A percentile compares a stretch with the other conserved stretches of the same genome.
phyloP scores from a whole-genome alignment of 768 basidiomycete genomes.

The Mycena sanguinolenta region DNA sequence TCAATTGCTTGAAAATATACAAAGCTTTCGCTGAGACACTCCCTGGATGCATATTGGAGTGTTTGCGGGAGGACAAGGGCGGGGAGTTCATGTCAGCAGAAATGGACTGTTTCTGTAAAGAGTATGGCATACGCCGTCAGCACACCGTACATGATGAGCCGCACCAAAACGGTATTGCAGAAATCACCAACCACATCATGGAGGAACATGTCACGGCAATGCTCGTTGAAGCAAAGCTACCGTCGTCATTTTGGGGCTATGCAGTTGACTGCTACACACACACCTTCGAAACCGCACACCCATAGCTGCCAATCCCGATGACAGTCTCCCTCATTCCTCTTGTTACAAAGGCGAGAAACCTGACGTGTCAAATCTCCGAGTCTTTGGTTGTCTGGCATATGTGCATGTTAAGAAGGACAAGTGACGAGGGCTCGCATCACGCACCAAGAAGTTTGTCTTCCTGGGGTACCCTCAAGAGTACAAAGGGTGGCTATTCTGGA shows the following conservation, averaged over 20 bases:
- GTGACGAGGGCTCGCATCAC: slow-evolving; percentile 42
- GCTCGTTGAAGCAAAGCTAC: slow-evolving; percentile 41
- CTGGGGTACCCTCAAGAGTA: slow-evolving; percentile 50
- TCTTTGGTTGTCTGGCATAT: slow-evolving; percentile 56
- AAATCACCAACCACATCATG: slow-evolving; percentile 54
- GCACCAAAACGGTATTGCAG: slow-evolving; percentile 60
- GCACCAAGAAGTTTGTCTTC: slow-evolving; percentile 52
- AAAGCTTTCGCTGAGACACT: slow-evolving; percentile 50
- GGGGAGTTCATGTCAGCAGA: slow-evolving; percentile 49
- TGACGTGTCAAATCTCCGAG: slow-evolving; percentile 46
- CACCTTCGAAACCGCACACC: slow-evolving; percentile 40
- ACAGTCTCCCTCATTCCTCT: slow-evolving; percentile 32
- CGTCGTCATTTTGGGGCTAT: slow-evolving; percentile 40
- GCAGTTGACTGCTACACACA: slow-evolving; percentile 39
- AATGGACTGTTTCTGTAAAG: slow-evolving; percentile 40
- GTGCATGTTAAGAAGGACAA: slow-evolving; percentile 53
- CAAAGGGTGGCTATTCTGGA: slow-evolving; percentile 52
- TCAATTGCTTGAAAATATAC: slow-evolving; percentile 46
- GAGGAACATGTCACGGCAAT: slow-evolving; percentile 47
- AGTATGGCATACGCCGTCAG: slow-evolving; percentile 42
- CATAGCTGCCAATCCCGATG: slow-evolving; percentile 28
- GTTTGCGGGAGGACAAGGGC: slow-evolving; percentile 50
- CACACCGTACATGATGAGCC: slow-evolving; percentile 44
- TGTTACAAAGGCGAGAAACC: slow-evolving; percentile 38
- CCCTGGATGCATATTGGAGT: slow-evolving; percentile 41